A percentile compares a stretch with the other conserved stretches of the same genome.
These are phyloP conservation scores for Tilletia indica DNA, from an alignment of 1,284 basidiomycete species.

Conservation along the genomic window DNA sequence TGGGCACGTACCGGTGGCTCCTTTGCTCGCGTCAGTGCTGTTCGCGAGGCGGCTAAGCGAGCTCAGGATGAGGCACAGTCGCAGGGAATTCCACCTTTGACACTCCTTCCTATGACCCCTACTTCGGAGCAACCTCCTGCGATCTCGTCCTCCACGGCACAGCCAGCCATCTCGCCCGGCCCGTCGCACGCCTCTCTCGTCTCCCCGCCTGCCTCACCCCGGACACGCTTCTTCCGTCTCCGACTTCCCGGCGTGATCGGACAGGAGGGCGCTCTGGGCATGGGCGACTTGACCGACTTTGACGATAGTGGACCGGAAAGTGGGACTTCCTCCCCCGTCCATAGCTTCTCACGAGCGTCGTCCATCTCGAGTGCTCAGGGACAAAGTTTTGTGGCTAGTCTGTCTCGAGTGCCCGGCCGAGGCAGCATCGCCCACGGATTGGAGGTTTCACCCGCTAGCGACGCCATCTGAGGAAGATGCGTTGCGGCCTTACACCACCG, in stretches of 20 bases:
- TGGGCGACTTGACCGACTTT: slow-evolving; percentile 14
- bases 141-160: neutral
- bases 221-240: slow-evolving; percentile 15
- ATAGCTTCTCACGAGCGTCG: slow-evolving; percentile 14
- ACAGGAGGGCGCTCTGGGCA: slow-evolving; percentile 9
- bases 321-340: neutral
- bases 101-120: too few species aligned
- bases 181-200: slow-evolving; percentile 9
- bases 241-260: slow-evolving; percentile 14
- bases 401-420: neutral
- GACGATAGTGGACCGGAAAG: slow-evolving; percentile 9
- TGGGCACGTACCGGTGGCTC: slow-evolving; percentile 42
- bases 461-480: neutral
- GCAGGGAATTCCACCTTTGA: neutral
- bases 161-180: neutral
- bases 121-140: neutral
- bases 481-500: neutral
- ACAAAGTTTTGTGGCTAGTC: neutral
- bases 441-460: slow-evolving; percentile 2
- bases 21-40: slow-evolving; percentile 29
- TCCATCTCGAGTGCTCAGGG: slow-evolving; percentile 7
- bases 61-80: neutral
- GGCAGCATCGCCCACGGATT: slow-evolving; percentile 12
- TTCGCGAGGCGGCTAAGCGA: slow-evolving; percentile 16
- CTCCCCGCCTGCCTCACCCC: slow-evolving; percentile 12